Evolutionary conservation across 306 rosid species (phyloP).

Genomic region (Medicago lupulina): DNA sequence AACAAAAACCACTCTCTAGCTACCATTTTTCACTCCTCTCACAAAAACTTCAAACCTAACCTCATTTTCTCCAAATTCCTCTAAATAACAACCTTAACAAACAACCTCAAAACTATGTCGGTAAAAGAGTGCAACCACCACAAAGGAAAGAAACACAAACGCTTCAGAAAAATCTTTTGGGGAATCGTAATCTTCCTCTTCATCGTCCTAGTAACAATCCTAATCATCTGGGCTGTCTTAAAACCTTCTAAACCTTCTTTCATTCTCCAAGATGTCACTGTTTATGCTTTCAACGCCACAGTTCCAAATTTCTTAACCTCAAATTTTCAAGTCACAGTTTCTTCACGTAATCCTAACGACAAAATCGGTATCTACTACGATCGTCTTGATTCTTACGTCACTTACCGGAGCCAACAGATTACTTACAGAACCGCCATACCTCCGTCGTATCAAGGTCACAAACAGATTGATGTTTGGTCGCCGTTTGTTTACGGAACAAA

Average conservation of each 20-base stretch:
- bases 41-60: background rate
- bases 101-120: conserved; percentile 47
- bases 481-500: conserved; percentile 76
- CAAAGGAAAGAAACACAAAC: conserved; percentile 36
- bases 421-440: conserved; percentile 76
- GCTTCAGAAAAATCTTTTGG: conserved; percentile 41
- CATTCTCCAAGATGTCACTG: conserved; percentile 92
- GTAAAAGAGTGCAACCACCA: conserved; percentile 68
- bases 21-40: background rate
- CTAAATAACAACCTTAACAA: background rate
- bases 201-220: conserved; percentile 65
- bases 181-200: conserved; percentile 56
- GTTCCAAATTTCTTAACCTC: conserved; percentile 78
- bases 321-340: conserved; percentile 75
- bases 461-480: conserved; percentile 83
- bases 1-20: conserved; percentile 10
- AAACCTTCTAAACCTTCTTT: conserved; percentile 78
- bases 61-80: background rate
- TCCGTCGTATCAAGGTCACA: conserved; percentile 86
- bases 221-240: conserved; percentile 77
- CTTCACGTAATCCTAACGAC: conserved; percentile 84
- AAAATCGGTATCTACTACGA: conserved; percentile 90
- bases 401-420: conserved; percentile 74
- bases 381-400: conserved; percentile 67
- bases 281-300: conserved; percentile 86